A percentile compares a stretch with the other conserved stretches of the same genome.
phyloP scores from a whole-genome alignment of 2,329 filamentous ascomycete genomes.

The Bretziella fagacearum region DNA sequence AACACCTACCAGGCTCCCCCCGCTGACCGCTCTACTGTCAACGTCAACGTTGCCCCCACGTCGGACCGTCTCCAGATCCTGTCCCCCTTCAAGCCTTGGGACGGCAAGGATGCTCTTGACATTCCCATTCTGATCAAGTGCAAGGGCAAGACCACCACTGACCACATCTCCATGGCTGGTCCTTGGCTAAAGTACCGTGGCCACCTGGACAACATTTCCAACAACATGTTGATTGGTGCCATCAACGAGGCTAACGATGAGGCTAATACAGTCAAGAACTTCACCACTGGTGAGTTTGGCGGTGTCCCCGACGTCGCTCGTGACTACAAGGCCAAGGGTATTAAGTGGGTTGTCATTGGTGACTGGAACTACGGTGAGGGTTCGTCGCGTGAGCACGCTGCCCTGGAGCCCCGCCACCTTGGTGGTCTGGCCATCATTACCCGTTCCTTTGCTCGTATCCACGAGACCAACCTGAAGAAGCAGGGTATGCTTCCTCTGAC shows the following conservation, averaged over 20 bases:
- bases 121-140: conserved; percentile 93
- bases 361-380: conserved; percentile 99
- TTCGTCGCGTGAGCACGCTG: conserved; percentile 92
- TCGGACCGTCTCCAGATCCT: conserved; percentile 93
- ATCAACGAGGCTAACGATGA: conserved; percentile 91
- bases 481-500: conserved; percentile 99
- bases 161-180: conserved; percentile 94
- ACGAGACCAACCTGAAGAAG: conserved; percentile 99
- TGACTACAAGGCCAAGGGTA: conserved; percentile 95
- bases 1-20: conserved; percentile 96
- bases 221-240: conserved; percentile 98
- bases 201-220: conserved; percentile 97
- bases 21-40: conserved; percentile 52
- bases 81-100: conserved; percentile 69
- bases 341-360: conserved; percentile 93
- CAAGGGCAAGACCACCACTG: conserved; percentile 89
- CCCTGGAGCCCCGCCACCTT: conserved; percentile 91
- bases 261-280: conserved; percentile 95
- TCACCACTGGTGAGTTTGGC: conserved; percentile 64
- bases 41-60: conserved; percentile 67
- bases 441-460: conserved; percentile 92
- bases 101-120: conserved; percentile 73
- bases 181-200: conserved; percentile 98
- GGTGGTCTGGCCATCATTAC: conserved; percentile 95
- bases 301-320: conserved; percentile 86